Conservation (phyloP, 2,329 filamentous ascomycete species). For the Sclerotinia borealis region DNA sequence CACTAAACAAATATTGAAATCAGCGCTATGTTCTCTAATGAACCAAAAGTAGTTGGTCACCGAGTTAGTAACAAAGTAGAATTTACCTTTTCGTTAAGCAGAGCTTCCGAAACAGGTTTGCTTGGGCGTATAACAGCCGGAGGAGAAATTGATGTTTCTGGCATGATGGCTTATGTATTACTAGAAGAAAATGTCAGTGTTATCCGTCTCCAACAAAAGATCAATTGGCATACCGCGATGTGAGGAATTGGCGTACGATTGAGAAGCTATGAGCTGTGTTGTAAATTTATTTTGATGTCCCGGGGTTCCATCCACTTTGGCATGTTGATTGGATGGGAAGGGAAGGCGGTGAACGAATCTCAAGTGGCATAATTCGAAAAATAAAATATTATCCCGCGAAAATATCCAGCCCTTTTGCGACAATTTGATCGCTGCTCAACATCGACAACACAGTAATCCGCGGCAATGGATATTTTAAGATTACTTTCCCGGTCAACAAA, state of each 20-base stretch:
- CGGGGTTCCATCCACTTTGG: slow-evolving; percentile 11
- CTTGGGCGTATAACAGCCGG: slow-evolving; percentile 55
- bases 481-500: slow-evolving; percentile 67
- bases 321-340: background rate
- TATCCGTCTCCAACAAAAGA: background rate
- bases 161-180: slow-evolving; percentile 20
- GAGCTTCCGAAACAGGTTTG: slow-evolving; percentile 89
- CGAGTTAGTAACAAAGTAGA: background rate
- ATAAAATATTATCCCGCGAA: slow-evolving; percentile 5
- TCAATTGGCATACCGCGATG: slow-evolving; percentile 18
- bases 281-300: slow-evolving; percentile 14
- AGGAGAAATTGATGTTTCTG: slow-evolving; percentile 38
- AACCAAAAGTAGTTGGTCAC: background rate
- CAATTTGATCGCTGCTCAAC: background rate
- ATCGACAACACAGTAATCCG: slow-evolving; percentile 2
- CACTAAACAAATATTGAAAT: slow-evolving; percentile 52
- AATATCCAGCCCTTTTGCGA: background rate
- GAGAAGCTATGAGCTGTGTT: slow-evolving; percentile 8
- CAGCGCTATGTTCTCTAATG: slow-evolving; percentile 10
- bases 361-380: background rate
- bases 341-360: background rate
- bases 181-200: slow-evolving; percentile 5
- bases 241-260: slow-evolving; percentile 11
- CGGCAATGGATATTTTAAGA: slow-evolving; percentile 57
- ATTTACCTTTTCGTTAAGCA: slow-evolving; percentile 94